Evolutionary conservation across 805 yeast species (phyloP), one percentile per base, ranked within the genome.

Genomic region (Monosporozyma yasuniensis): DNA sequence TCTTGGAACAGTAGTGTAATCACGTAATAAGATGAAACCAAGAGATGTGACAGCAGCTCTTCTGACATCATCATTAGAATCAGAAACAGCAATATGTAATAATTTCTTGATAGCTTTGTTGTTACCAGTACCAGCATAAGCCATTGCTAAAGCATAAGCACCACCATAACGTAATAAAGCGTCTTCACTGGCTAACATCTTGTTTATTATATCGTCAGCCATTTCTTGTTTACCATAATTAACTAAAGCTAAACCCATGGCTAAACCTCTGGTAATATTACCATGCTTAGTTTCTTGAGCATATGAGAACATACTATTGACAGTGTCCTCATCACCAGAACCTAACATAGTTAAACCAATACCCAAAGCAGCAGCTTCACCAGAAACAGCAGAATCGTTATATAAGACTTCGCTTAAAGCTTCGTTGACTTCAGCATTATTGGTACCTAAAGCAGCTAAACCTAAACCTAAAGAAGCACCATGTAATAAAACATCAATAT

Each of bases 261-360:
- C 87, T 57, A 90, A 73, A n/a, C 96, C 95, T 66, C 98, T 85
- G 47, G 88, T 84, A 52, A 93, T 91, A 59, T 87, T 89, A 68
- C 90, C 97, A 70, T 93, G 99, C 66, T 87, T 90, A 18, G 98
- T 91, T 63, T 90, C 97, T 65, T 84, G 84, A 3, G 98, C 96
- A 67, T 89, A 91, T 2, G 85, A 78, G 49, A 87, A 72, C 95
- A 93, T 86, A 63, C 89, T 97, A 50, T 77, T 75, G 51, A 75
- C 69, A 8, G 87, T 87, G 38, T 72, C 70, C 56, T 79, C 78
- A 56, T 83, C 73, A 50, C 93, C 95, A 4, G 95, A 83, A 22
- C 99, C 99, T 52, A 91, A 77, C 96, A 87, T 87, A 12, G 87
- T 88, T 56, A 93, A 77, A 54, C 99, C 99, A 93, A 93, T 89